Conservation (phyloP, 306 rosid species). For the Cucumis hystrix region DNA sequence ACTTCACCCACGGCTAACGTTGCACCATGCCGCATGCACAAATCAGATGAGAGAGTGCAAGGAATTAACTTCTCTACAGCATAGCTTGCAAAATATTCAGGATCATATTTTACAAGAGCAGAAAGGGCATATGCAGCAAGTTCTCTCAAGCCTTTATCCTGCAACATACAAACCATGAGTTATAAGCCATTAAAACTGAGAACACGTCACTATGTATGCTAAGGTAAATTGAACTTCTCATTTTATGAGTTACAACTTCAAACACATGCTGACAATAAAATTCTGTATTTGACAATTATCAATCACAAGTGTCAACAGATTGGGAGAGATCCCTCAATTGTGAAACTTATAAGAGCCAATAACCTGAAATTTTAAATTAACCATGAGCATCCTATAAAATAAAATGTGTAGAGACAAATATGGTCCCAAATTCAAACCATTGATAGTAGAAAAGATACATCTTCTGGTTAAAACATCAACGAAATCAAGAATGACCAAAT, state of each 20-base stretch:
- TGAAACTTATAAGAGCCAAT: neutral
- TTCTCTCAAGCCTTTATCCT: slow-evolving; percentile 95
- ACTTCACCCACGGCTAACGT: slow-evolving; percentile 77
- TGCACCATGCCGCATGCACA: slow-evolving; percentile 96
- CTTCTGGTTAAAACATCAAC: neutral
- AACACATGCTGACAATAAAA: neutral
- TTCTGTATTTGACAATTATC: neutral
- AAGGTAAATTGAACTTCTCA: neutral
- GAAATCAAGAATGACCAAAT: neutral
- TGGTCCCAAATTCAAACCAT: neutral
- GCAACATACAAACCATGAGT: slow-evolving; percentile 21
- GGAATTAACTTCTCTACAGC: slow-evolving; percentile 68
- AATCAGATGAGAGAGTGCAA: slow-evolving; percentile 79
- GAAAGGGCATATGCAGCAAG: slow-evolving; percentile 84
- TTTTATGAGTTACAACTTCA: neutral
- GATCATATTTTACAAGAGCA: slow-evolving; percentile 69
- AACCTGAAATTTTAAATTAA: neutral
- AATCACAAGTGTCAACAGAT: neutral
- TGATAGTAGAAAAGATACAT: neutral
- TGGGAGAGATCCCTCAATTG: neutral
- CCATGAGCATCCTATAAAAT: neutral
- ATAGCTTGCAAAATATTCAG: slow-evolving; percentile 46
- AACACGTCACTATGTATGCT: neutral
- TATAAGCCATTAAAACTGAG: slow-evolving; percentile 13
- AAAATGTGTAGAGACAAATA: neutral